Conservation (phyloP, 2,329 filamentous ascomycete genomes). For the Bipolaris gigantea region DNA sequence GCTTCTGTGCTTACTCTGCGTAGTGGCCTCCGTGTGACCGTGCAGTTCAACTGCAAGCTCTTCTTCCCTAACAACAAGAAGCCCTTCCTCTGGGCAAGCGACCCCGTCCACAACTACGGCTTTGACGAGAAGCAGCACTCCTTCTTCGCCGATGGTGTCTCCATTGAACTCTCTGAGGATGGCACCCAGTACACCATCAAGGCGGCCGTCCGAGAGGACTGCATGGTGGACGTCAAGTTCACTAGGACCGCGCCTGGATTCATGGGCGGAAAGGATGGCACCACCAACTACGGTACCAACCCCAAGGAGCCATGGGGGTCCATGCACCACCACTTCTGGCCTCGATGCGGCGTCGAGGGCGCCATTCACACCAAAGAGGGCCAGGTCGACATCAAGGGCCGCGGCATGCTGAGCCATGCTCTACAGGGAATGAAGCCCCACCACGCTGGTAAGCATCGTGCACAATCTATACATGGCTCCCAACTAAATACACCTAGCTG, state of each 20-base stretch:
- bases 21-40: conserved; percentile 86
- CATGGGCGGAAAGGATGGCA: conserved; percentile 81
- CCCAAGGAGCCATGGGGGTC: conserved; percentile 82
- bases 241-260: conserved; percentile 78
- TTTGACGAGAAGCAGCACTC: conserved; percentile 82
- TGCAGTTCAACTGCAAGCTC: conserved; percentile 93
- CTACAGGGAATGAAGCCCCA: conserved; percentile 99
- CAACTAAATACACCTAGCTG: conserved; percentile 53
- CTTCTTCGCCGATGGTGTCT: conserved; percentile 85
- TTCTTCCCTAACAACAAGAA: conserved; percentile 75
- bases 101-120: conserved; percentile 73
- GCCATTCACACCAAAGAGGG: conserved; percentile 82
- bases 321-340: conserved; percentile 95
- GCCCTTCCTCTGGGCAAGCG: conserved; percentile 80
- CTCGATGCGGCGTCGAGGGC: conserved; percentile 78
- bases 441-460: conserved; percentile 67
- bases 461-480: neutral
- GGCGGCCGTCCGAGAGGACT: conserved; percentile 77
- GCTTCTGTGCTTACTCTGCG: conserved; percentile 22
- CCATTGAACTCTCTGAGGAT: conserved; percentile 82
- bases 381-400: conserved; percentile 78
- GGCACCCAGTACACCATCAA: conserved; percentile 85
- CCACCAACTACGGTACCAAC: conserved; percentile 83
- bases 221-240: conserved; percentile 84
- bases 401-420: conserved; percentile 78